These are phyloP conservation scores for Coniochaeta prunicola DNA, from an alignment of 2,329 filamentous ascomycete species.

Conservation along the genomic window DNA sequence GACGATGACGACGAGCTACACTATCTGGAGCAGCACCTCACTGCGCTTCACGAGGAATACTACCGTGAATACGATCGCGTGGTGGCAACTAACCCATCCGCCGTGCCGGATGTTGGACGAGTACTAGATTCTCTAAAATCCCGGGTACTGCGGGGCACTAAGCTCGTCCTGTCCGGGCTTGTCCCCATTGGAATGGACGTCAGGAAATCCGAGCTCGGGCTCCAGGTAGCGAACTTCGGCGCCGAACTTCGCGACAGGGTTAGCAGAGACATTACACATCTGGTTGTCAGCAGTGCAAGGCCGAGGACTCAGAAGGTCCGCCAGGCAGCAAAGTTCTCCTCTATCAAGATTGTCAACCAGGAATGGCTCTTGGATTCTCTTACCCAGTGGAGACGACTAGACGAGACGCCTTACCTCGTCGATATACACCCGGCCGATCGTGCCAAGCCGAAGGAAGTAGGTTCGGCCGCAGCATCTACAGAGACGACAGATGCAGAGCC, in stretches of 20 bases:
- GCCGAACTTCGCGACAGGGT: slow-evolving; percentile 55
- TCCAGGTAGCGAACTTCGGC: slow-evolving; percentile 83
- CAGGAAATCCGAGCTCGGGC: slow-evolving; percentile 73
- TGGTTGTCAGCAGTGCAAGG: slow-evolving; percentile 62
- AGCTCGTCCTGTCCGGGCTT: slow-evolving; percentile 84
- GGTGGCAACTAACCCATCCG: slow-evolving; percentile 32
- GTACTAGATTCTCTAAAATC: slow-evolving; percentile 80
- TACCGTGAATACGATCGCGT: slow-evolving; percentile 73
- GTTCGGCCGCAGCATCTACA: slow-evolving; percentile 21
- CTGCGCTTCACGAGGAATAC: slow-evolving; percentile 68
- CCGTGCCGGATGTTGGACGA: slow-evolving; percentile 76
- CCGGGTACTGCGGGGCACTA: slow-evolving; percentile 64
- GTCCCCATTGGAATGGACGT: slow-evolving; percentile 77
- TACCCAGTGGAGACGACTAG: slow-evolving; percentile 71
- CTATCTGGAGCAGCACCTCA: slow-evolving; percentile 69
- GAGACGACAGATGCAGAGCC: slow-evolving; percentile 16
- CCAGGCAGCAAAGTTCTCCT: slow-evolving; percentile 69
- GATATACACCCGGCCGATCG: slow-evolving; percentile 66
- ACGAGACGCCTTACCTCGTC: slow-evolving; percentile 68
- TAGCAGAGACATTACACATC: slow-evolving; percentile 59
- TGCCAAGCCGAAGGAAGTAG: slow-evolving; percentile 15
- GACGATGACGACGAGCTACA: slow-evolving; percentile 82
- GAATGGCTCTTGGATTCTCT: slow-evolving; percentile 85
- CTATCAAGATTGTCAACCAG: slow-evolving; percentile 85
- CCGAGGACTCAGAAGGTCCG: slow-evolving; percentile 87